Base-by-base conservation (phyloP, 768 basidiomycete species). In the Hygrocybe coccinea region DNA sequence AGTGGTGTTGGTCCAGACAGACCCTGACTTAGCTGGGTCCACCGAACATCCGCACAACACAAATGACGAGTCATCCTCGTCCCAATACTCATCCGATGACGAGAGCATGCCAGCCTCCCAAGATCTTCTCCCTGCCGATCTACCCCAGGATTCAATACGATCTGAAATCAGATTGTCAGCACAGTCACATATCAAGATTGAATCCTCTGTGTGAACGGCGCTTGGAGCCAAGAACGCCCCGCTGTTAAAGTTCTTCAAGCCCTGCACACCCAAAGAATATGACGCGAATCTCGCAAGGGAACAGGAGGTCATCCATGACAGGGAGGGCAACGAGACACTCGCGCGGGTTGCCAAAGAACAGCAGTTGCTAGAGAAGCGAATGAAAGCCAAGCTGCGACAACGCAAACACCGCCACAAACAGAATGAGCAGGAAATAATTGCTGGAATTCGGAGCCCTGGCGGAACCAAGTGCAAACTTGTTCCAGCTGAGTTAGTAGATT, bases 381-480 rank as follows among this genome's bases (percentile, higher is more conserved):
- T 24, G 25, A n/a, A 33, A 25, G 29, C 14, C 33, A 29, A 29
- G 29, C 29, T 29, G 29, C 57, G 7, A 34, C 44, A 12, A 29
- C n/a, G 10, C 14, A 50, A 22, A 59, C 54, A 39, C 43, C 50
- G 19, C 15, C 52, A 35, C 53, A 62, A 37, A 59, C 58, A 5
- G 25, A 41, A 21, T 22, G 1, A 1, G 54, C 29, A 29, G 29
- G 29, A 29, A 29, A 29, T 29, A 29, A 29, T 29, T 29, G 29
- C 29, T 29, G 29, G 56, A 11, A 29, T 55, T 5, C 56, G 52
- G 8, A 47, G 35, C 25, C 59, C 61, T 37, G 39, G 54, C 4
- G 59, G 61, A n/a, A 57, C 39, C 15, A 60, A 58, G 37, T 29
- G 53, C 22, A 59, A 55, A 43, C 59, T 62, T 22, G 21, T 43